phyloP scores from a whole-genome alignment of 2,329 filamentous ascomycete genomes.

The Botrytis medusae region DNA sequence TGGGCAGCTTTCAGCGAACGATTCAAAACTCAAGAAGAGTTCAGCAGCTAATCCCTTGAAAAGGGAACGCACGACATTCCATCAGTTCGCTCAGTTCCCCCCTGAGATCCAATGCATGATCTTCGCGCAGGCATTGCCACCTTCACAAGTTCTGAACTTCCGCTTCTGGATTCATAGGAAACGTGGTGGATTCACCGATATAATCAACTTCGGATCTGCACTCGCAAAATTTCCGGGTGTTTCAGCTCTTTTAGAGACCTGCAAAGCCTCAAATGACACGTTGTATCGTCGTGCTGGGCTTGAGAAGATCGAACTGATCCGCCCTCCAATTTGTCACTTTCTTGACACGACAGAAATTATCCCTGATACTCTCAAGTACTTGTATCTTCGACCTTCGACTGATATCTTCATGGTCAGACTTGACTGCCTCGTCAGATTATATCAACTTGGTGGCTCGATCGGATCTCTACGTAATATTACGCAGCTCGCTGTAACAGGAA shows the following conservation, averaged over 20 bases:
- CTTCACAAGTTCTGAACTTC: not conserved
- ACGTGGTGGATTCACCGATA: not conserved
- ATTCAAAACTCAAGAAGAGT: fast-evolving
- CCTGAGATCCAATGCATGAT: not conserved
- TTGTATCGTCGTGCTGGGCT: not conserved
- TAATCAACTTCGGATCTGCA: not conserved
- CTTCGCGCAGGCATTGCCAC: not conserved
- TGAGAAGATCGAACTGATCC: not conserved
- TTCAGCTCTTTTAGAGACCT: not conserved
- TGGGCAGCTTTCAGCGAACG: not conserved
- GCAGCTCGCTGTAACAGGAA: not conserved
- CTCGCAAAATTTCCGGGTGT: not conserved
- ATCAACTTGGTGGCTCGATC: not conserved
- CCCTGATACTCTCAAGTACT: not conserved
- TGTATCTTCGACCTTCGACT: not conserved
- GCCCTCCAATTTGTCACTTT: not conserved
- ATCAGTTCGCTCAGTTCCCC: not conserved
- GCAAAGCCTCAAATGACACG: not conserved
- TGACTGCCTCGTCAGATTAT: fast-evolving
- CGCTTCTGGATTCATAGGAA: not conserved
- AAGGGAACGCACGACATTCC: not conserved
- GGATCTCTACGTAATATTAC: not conserved
- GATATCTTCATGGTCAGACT: not conserved
- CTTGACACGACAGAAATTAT: not conserved
- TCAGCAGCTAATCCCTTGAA: no score